Evolutionary conservation across 1,284 basidiomycete species (phyloP).

Genomic region (Ganoderma multipileum): DNA sequence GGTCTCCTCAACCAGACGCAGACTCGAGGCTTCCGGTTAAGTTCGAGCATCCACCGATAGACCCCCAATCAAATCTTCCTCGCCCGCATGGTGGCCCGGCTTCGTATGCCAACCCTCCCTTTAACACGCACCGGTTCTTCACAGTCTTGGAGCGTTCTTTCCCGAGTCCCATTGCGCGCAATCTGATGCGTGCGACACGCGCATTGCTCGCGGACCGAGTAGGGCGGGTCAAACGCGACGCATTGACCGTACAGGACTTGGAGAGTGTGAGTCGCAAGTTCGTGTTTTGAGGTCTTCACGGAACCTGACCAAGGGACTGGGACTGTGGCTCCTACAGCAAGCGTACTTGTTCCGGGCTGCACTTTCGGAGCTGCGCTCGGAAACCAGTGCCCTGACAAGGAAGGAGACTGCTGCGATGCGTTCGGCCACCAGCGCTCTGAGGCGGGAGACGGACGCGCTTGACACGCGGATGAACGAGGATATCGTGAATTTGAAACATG

Average conservation of each 20-base stretch:
- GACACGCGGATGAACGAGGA: slow-evolving; percentile 96
- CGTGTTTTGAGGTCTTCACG: background rate
- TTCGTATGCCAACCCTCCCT: slow-evolving; percentile 44
- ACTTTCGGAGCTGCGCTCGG: slow-evolving; percentile 89
- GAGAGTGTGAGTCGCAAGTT: slow-evolving; percentile 79
- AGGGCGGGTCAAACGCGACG: slow-evolving; percentile 76
- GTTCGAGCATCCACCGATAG: slow-evolving; percentile 28
- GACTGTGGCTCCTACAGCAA: slow-evolving; percentile 61
- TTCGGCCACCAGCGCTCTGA: slow-evolving; percentile 76
- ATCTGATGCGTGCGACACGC: slow-evolving; percentile 88
- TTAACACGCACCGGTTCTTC: slow-evolving; percentile 62
- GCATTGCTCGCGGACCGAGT: slow-evolving; percentile 81
- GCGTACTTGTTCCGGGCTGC: slow-evolving; percentile 97
- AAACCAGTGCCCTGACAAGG: slow-evolving; percentile 83
- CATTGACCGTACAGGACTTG: slow-evolving; percentile 84
- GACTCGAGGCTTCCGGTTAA: slow-evolving; percentile 24
- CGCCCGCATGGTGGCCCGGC: slow-evolving; percentile 29
- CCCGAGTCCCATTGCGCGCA: slow-evolving; percentile 70
- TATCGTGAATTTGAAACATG: slow-evolving; percentile 88
- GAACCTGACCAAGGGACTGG: background rate
- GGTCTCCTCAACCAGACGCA: slow-evolving; percentile 1
- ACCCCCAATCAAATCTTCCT: slow-evolving; percentile 31
- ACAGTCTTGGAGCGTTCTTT: slow-evolving; percentile 72
- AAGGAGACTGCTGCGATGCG: slow-evolving; percentile 88
- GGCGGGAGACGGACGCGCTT: slow-evolving; percentile 89